Evolutionary conservation across 2,329 filamentous ascomycete genomes (phyloP).

Genomic region (Lojkania enalia): DNA sequence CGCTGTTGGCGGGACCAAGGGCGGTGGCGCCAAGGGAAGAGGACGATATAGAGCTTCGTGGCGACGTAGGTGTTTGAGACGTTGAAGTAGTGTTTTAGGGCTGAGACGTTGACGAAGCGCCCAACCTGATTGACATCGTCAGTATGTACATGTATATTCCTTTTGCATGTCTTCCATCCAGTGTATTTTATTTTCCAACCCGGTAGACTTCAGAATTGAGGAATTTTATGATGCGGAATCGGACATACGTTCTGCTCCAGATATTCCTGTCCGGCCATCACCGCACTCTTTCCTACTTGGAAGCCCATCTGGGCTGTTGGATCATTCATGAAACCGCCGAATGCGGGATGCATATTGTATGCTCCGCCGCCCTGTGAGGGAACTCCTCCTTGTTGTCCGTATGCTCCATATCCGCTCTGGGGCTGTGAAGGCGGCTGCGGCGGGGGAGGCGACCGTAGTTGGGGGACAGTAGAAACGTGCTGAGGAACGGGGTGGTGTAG

Average conservation of each 20-base stretch:
- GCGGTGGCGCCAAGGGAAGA: conserved; percentile 97
- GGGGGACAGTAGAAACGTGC: conserved; percentile 96
- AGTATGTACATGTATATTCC: too few relatives aligned
- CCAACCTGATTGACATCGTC: conserved; percentile 60
- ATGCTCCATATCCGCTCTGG: conserved; percentile 68
- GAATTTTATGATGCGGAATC: conserved; percentile 1
- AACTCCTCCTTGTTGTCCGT: conserved; percentile 63
- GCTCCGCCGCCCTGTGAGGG: conserved; percentile 24
- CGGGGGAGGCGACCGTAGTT: conserved; percentile 90
- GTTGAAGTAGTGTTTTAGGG: conserved; percentile 98
- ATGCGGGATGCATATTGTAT: conserved; percentile 60
- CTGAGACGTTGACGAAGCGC: conserved; percentile 86
- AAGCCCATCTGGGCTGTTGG: conserved; percentile 93
- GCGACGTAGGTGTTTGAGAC: conserved; percentile 97
- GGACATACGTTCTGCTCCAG: conserved; percentile 85
- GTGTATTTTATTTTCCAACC: background rate
- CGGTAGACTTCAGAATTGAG: conserved; percentile 1
- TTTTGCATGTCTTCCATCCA: background rate
- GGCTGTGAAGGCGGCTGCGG: conserved; percentile 72
- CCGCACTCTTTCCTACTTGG: conserved; percentile 88
- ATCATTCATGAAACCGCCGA: conserved; percentile 94
- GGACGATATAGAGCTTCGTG: conserved; percentile 87
- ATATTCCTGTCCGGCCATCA: conserved; percentile 90
- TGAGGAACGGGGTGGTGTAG: conserved; percentile 97
- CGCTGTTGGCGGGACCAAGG: conserved; percentile 93